Evolutionary conservation across 495 filamentous ascomycete species (phyloP).

Genomic region (Penicillium verhagenii): DNA sequence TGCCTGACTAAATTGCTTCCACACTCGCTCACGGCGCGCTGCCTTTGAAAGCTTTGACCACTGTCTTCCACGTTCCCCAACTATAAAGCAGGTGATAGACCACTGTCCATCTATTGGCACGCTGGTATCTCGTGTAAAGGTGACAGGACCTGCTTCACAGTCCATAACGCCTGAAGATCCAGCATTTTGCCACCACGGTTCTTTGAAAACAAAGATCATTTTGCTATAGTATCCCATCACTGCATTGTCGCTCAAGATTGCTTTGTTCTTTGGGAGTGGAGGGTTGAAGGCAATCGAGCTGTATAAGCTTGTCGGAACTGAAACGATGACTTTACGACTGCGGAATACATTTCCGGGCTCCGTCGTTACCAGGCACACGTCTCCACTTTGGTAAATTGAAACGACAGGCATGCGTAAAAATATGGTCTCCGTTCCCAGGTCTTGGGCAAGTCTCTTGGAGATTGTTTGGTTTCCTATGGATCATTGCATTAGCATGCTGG

Average conservation of each 20-base stretch:
- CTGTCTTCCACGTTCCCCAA: conserved; percentile 26
- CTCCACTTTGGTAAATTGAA: conserved; percentile 22
- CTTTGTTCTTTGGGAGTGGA: conserved; percentile 24
- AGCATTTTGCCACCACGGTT: conserved; percentile 42
- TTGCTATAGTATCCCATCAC: conserved; percentile 37
- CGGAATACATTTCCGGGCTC: conserved; percentile 4
- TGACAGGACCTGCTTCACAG: conserved; percentile 31
- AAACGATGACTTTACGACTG: conserved; percentile 36
- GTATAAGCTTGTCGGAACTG: conserved; percentile 36
- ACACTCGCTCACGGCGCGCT: conserved; percentile 11
- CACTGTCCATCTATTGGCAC: conserved; percentile 30
- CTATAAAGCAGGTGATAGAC: conserved; percentile 42
- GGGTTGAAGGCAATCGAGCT: conserved; percentile 33
- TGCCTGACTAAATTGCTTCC: conserved; percentile 9
- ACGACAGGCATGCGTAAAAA: conserved; percentile 11
- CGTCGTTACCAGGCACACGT: neutral
- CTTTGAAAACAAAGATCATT: conserved; percentile 33
- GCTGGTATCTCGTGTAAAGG: conserved; percentile 42
- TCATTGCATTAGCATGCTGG: neutral
- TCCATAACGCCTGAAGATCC: conserved; percentile 36
- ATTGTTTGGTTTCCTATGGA: conserved; percentile 31
- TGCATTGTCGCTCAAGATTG: conserved; percentile 12
- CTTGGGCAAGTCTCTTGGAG: conserved; percentile 23
- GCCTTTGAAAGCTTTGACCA: conserved; percentile 27
- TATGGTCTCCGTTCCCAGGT: conserved; percentile 1